phyloP scores from a whole-genome alignment of 345 rosid species.

The Corchorus olitorius region DNA sequence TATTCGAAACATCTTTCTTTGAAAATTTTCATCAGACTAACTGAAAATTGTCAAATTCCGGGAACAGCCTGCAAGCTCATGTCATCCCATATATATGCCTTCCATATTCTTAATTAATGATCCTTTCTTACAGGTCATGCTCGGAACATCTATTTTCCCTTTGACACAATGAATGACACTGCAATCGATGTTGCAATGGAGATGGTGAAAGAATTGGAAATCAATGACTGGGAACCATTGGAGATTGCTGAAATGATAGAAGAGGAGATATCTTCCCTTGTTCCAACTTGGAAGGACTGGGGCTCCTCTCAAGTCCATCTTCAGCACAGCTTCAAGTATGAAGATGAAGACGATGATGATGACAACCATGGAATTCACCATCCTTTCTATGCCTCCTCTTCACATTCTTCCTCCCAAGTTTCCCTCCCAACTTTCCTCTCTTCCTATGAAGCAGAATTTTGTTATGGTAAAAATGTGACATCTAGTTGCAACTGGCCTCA shows the following conservation, averaged over 20 bases:
- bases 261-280: constrained; percentile 65
- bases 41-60: background rate
- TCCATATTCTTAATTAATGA: background rate
- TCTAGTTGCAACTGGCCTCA: constrained; percentile 32
- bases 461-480: constrained; percentile 7
- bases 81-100: background rate
- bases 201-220: constrained; percentile 90
- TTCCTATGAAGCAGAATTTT: constrained; percentile 19
- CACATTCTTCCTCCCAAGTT: constrained; percentile 61
- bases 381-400: constrained; percentile 45
- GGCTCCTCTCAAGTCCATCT: constrained; percentile 34
- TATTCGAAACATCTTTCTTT: constrained; percentile 3
- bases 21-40: background rate
- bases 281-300: constrained; percentile 59
- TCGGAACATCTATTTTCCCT: constrained; percentile 85
- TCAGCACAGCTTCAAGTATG: constrained; percentile 46
- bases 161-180: constrained; percentile 69
- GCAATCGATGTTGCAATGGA: constrained; percentile 80
- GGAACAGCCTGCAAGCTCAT: background rate
- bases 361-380: constrained; percentile 19
- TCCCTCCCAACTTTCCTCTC: constrained; percentile 40
- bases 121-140: constrained; percentile 52
- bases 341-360: constrained; percentile 46
- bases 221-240: constrained; percentile 66
- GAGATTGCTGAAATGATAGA: constrained; percentile 86